These are phyloP conservation scores for Puccinia horiana DNA, from an alignment of 1,284 basidiomycete genomes.

Conservation along the genomic window DNA sequence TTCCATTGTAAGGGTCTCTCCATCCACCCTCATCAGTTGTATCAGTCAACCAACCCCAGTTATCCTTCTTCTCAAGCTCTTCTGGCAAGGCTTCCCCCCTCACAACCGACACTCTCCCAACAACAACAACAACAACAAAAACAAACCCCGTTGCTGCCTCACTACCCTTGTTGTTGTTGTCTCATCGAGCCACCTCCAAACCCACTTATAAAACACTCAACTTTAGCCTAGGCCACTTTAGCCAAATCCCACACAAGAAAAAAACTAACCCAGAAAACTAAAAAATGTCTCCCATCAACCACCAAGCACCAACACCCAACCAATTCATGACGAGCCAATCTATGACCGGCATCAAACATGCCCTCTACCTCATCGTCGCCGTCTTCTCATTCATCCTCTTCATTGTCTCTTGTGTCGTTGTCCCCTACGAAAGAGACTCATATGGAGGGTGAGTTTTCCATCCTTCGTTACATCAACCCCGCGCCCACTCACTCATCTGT, in stretches of 20 bases:
- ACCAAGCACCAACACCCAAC: conserved; percentile 8
- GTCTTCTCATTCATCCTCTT: conserved; percentile 44
- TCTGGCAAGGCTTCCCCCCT: neutral
- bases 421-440: conserved; percentile 25
- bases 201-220: too few species aligned
- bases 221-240: too few species aligned
- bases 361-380: conserved; percentile 31
- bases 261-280: neutral
- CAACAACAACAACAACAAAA: neutral
- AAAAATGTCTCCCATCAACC: neutral
- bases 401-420: conserved; percentile 36
- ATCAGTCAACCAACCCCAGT: neutral
- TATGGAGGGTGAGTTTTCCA: conserved; percentile 32
- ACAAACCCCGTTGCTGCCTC: neutral
- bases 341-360: conserved; percentile 30
- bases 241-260: neutral
- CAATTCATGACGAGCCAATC: conserved; percentile 21
- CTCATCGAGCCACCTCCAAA: too few species aligned
- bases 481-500: too few species aligned
- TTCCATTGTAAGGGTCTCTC: neutral
- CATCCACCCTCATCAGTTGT: neutral
- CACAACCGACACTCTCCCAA: neutral
- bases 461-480: neutral
- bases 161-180: too few species aligned
- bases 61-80: neutral